Conservation (phyloP, 768 basidiomycete genomes). For the Lactarius sp. region DNA sequence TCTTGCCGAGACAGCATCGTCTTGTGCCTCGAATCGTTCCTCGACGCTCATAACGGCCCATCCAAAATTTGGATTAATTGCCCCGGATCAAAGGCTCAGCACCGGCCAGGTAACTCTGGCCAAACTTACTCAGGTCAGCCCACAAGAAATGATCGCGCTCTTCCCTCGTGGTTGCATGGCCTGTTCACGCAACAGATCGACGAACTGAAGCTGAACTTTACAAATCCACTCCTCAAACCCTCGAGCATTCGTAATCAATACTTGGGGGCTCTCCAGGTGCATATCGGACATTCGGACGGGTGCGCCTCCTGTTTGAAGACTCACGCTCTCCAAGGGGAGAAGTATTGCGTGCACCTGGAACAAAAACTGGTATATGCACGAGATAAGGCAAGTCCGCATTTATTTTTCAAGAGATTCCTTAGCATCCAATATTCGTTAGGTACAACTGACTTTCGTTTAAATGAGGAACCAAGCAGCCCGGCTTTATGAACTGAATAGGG, state of each 20-base stretch:
- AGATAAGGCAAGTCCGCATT: background rate
- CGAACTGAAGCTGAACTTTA: background rate
- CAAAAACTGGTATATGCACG: background rate
- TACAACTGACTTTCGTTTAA: background rate
- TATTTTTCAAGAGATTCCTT: background rate
- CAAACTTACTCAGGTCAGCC: too few relatives aligned
- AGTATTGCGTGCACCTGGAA: background rate
- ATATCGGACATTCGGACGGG: too few relatives aligned
- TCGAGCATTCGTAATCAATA: background rate
- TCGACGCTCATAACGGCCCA: background rate
- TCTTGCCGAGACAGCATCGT: background rate
- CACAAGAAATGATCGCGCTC: too few relatives aligned
- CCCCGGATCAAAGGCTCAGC: background rate
- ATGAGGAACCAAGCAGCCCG: too few relatives aligned
- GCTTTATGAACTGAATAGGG: too few relatives aligned
- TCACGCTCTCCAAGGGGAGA: background rate
- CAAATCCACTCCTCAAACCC: background rate
- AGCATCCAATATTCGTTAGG: background rate
- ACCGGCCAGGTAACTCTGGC: too few relatives aligned
- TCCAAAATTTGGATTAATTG: background rate
- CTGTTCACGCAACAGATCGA: background rate
- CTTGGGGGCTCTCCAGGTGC: too few relatives aligned
- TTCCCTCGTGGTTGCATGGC: background rate
- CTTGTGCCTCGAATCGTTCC: background rate
- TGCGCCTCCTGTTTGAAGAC: too few relatives aligned